Evolutionary conservation across 1,284 basidiomycete genomes (phyloP).

Genomic region (Vanrija pseudolonga): DNA sequence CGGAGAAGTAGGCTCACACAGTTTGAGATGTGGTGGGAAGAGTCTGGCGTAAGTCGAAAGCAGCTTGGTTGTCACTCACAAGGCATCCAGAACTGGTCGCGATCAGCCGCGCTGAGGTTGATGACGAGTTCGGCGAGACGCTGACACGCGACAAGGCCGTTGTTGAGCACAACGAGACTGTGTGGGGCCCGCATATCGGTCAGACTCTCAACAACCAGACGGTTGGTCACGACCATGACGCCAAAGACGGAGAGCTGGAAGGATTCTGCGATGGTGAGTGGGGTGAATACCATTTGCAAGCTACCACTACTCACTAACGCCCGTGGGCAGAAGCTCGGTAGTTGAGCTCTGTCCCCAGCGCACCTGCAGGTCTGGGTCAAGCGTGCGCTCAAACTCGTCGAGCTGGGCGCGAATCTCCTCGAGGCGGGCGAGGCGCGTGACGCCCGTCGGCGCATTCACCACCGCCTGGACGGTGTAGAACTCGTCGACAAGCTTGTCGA

Average conservation of each 20-base stretch:
- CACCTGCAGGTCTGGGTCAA: constrained; percentile 8
- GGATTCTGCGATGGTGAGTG: constrained; percentile 17
- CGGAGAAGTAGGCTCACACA: constrained; percentile 25
- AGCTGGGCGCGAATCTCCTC: constrained; percentile 20
- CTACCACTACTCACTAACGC: constrained; percentile 22
- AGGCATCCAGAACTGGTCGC: constrained; percentile 31
- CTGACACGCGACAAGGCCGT: constrained; percentile 13
- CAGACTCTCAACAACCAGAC: constrained; percentile 19
- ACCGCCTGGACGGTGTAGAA: constrained; percentile 25
- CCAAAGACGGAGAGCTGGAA: constrained; percentile 30
- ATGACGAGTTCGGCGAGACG: constrained; percentile 17
- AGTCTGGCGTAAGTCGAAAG: constrained; percentile 16
- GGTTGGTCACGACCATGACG: constrained; percentile 20
- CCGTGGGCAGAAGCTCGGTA: constrained; percentile 7
- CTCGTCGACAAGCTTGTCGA: constrained; percentile 22
- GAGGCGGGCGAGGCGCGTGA: constrained; percentile 19
- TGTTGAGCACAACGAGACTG: constrained; percentile 3
- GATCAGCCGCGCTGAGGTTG: constrained; percentile 12
- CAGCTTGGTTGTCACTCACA: constrained; percentile 15
- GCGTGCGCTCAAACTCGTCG: constrained; percentile 14
- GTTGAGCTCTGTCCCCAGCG: background rate
- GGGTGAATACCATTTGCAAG: too few relatives aligned
- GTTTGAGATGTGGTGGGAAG: constrained; percentile 33
- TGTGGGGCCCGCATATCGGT: constrained; percentile 1
- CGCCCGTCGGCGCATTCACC: background rate